Evolutionary conservation across 2,329 filamentous ascomycete species (phyloP).

Genomic region (Microsporum ferrugineum): DNA sequence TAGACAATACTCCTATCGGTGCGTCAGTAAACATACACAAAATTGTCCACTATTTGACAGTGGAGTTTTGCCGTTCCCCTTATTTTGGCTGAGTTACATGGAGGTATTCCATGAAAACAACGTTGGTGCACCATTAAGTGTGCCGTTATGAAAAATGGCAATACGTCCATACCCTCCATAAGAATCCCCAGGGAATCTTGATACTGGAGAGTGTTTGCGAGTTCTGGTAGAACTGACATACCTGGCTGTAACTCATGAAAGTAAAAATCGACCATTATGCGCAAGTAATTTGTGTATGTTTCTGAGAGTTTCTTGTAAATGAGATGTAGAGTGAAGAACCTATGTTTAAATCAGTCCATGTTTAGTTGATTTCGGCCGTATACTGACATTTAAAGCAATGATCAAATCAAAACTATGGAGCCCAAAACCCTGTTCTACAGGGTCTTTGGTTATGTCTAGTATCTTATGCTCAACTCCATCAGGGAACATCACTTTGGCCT

Average conservation of each 20-base stretch:
- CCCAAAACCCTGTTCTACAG: conserved; percentile 15
- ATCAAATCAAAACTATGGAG: conserved; percentile 15
- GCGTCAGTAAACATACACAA: neutral
- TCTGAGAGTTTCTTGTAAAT: conserved; percentile 9
- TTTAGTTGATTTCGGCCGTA: neutral
- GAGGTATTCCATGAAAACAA: no score
- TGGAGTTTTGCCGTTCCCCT: no score
- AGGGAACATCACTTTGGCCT: neutral
- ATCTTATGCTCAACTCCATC: conserved; percentile 3
- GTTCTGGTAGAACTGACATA: neutral
- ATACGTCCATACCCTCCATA: no score
- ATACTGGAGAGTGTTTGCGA: no score
- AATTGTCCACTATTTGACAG: neutral
- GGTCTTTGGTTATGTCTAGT: conserved; percentile 16
- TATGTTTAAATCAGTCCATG: neutral
- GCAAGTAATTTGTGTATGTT: neutral
- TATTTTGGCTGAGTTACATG: no score
- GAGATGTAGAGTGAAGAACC: conserved; percentile 14
- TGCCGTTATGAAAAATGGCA: no score
- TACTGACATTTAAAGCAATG: conserved; percentile 14
- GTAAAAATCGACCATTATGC: neutral
- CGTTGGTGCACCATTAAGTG: no score
- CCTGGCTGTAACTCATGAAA: neutral
- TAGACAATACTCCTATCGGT: neutral
- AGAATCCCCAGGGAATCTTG: no score